Evolutionary conservation across 208 protist species (phyloP), one percentile per base, ranked within the genome.

Genomic region (Leishmania major): DNA sequence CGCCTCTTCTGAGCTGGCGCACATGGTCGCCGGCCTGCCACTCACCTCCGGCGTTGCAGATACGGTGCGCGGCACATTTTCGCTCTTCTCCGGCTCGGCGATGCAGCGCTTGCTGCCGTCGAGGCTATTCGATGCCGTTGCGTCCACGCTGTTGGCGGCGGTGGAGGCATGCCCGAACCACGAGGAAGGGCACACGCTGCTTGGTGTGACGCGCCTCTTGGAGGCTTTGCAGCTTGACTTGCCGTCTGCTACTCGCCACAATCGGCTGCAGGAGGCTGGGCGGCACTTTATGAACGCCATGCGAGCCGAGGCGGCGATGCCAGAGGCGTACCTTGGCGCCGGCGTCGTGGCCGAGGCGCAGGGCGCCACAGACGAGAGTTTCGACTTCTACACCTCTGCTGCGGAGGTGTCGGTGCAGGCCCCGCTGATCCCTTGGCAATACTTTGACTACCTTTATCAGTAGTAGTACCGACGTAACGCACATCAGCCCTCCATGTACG

Each of bases 261-360:
- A 86, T 40, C 78, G 83, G 49, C 86, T 94, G n/a, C 86, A 86
- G 71, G 88, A 91, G 70, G 93, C 93, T 22, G 79, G 84, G 10
- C 77, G 86, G n/a, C 81, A 89, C 77, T 94, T 95, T 77, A 85
- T 85, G 69, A 83, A 82, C 55, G 80, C 91, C 5, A 89, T 95
- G 64, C 86, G 82, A 40, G 88, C 82, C 28, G 86, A 78, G 17
- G 81, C 88, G 8, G 78, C 84, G 17, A 79, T 79, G 1, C 55
- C 80, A 0, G 90, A 89, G 62, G 87, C 90, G 17, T 90, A 95
- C 79, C 76, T 90, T 25, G 91, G 91, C 22, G 86, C 93, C 60
- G 93, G 93, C 37, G 80, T 86, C 45, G 90, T 93, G 60, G 84
- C 88, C 2, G 91, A 95, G 87, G 90, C 88, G 64, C 90, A 94